Percentiles rank a stretch among this genome's conserved stretches.
Conservation (phyloP, 2,329 filamentous ascomycete species). For the Stachybotrys chlorohalonatus region DNA sequence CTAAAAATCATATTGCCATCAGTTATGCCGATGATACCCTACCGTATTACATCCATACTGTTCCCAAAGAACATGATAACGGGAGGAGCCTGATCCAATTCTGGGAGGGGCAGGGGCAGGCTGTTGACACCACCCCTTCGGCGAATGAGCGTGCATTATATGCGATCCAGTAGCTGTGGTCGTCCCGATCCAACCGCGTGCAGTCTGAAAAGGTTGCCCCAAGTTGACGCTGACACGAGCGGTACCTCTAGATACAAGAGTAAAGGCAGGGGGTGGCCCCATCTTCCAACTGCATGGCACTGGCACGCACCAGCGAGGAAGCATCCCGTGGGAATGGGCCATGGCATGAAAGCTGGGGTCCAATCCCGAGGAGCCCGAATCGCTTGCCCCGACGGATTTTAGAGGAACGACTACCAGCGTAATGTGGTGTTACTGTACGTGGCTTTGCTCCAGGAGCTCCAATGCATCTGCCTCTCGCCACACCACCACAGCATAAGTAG, state of each 20-base stretch:
- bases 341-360: background rate
- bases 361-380: background rate
- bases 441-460: background rate
- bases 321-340: too few relatives aligned
- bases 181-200: background rate
- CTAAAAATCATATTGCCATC: background rate
- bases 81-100: background rate
- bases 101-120: background rate
- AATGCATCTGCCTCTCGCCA: background rate
- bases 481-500: too few relatives aligned
- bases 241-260: background rate
- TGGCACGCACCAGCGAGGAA: background rate
- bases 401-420: background rate
- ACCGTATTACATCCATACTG: background rate
- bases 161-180: background rate
- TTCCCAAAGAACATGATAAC: background rate
- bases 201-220: background rate
- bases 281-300: background rate
- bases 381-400: background rate
- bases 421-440: background rate
- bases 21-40: background rate
- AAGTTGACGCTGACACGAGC: background rate
- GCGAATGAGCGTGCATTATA: background rate
- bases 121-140: background rate
- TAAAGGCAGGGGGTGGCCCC: background rate